Conservation (phyloP, 768 basidiomycete species). For the Tricholoma sp. region DNA sequence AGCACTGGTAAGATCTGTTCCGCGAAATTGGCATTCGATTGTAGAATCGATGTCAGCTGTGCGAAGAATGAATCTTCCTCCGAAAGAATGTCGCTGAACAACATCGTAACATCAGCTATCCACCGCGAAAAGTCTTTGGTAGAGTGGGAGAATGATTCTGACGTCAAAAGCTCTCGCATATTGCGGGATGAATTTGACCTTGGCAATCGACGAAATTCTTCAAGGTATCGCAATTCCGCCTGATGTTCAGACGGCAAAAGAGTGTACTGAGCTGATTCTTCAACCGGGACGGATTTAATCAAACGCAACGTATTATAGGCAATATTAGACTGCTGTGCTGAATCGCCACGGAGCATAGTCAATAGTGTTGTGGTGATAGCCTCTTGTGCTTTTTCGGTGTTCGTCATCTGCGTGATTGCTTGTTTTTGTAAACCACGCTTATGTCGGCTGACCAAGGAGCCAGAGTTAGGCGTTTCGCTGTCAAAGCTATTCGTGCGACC, state of each 20-base stretch:
- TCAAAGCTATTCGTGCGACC: conserved; percentile 62
- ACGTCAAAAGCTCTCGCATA: conserved; percentile 33
- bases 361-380: conserved; percentile 51
- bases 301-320: conserved; percentile 66
- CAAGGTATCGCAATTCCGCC: conserved; percentile 44
- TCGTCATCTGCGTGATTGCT: conserved; percentile 24
- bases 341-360: conserved; percentile 49
- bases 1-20: conserved; percentile 68
- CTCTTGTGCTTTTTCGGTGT: conserved; percentile 25
- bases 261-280: conserved; percentile 21
- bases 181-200: conserved; percentile 25
- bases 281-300: conserved; percentile 39
- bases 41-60: conserved; percentile 57
- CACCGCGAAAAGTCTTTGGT: conserved; percentile 52
- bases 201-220: conserved; percentile 35
- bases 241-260: conserved; percentile 37
- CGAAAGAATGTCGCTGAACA: conserved; percentile 58
- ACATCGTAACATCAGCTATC: conserved; percentile 52
- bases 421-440: conserved; percentile 18
- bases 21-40: conserved; percentile 51
- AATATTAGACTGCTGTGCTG: conserved; percentile 43
- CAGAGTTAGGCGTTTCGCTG: conserved; percentile 40
- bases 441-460: conserved; percentile 39
- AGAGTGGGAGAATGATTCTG: conserved; percentile 30
- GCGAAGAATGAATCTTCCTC: conserved; percentile 57